Evolutionary conservation across 345 rosid species (phyloP).

Genomic region (Carallia brachiata): DNA sequence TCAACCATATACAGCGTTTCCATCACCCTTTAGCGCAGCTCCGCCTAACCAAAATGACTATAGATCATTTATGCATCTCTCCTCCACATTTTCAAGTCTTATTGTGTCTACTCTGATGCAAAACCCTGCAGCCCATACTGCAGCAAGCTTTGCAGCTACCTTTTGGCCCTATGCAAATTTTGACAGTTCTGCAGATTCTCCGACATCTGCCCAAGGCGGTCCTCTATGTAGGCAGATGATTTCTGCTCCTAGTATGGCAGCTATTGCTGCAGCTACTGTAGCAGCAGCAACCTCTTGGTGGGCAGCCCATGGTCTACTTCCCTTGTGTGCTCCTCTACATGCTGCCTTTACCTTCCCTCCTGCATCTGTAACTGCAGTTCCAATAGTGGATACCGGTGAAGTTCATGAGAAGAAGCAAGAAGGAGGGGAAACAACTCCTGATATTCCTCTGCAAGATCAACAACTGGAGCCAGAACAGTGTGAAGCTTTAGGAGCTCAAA

Average conservation of each 20-base stretch:
- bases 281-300: conserved; percentile 99
- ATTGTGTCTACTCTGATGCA: conserved; percentile 67
- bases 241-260: conserved; percentile 61
- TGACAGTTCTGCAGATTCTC: conserved; percentile 52
- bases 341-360: conserved; percentile 53
- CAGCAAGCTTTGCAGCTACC: conserved; percentile 78
- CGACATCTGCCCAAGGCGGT: conserved; percentile 39
- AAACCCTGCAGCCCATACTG: conserved; percentile 80
- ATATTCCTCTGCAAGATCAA: conserved; percentile 37
- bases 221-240: conserved; percentile 41
- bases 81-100: conserved; percentile 73
- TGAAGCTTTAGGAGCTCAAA: conserved; percentile 56
- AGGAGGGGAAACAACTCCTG: conserved; percentile 33
- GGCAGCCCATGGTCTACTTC: conserved; percentile 89
- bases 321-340: conserved; percentile 68
- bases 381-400: conserved; percentile 39
- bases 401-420: conserved; percentile 29
- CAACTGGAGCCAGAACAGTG: conserved; percentile 42
- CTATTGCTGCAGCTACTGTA: conserved; percentile 82
- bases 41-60: conserved; percentile 61
- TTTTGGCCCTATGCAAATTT: conserved; percentile 68
- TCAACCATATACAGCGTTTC: conserved; percentile 55
- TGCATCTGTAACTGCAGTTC: conserved; percentile 42
- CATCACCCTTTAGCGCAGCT: conserved; percentile 43
- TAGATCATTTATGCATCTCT: conserved; percentile 61